Base-by-base conservation (phyloP, 345 rosid species). In the Populus pruinosa region DNA sequence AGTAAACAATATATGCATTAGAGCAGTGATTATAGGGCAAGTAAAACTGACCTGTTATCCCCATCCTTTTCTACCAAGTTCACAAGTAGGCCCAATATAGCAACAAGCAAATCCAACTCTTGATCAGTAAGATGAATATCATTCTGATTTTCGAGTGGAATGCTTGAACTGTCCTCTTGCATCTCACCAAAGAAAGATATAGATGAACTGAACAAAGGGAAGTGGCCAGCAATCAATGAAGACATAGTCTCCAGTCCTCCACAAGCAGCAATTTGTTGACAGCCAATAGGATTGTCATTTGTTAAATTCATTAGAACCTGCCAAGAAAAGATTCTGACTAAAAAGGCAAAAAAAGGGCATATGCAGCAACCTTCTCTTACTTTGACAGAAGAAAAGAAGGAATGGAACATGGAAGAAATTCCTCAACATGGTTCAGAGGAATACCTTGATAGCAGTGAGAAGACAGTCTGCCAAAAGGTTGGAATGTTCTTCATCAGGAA, bases 261-360 rank as follows among this genome's bases (percentile, higher is more conserved):
- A 77, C 87, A 93, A 25, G 87, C 84, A 82, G 93, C 96, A 83
- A 95, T 87, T 91, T 93, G 91, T 80, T 79, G 89, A 86, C 99
- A 95, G 66, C 98, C 96, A 56, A 84, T 78, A 67, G 96, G 86
- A 67, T 95, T 93, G 70, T 92, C 99, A 85, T 95, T 95, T 23
- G 99, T 93, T 78, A 93, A 83, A 84, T 95, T 95, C 94, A 95
- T 93, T 74, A 95, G 84, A 71, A 93, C 98, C 99, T 95, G 91
- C 80, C 76, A 77, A 76, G 35, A 80, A 59, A 43, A 72, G n/a
- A 21, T 21, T 6, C 23, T 69, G 10, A 38, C 25, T 68, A 38
- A 8, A 36, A 20, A 36, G 41, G 43, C 12, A 56, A 36, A 17
- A 67, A 33, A 5, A 20, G n/a, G 21, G 27, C 70, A 14, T 38